Percentiles rank a stretch among this genome's conserved stretches.
Conservation (phyloP, 2,329 filamentous ascomycete genomes). For the Helicocarpus griseus region DNA sequence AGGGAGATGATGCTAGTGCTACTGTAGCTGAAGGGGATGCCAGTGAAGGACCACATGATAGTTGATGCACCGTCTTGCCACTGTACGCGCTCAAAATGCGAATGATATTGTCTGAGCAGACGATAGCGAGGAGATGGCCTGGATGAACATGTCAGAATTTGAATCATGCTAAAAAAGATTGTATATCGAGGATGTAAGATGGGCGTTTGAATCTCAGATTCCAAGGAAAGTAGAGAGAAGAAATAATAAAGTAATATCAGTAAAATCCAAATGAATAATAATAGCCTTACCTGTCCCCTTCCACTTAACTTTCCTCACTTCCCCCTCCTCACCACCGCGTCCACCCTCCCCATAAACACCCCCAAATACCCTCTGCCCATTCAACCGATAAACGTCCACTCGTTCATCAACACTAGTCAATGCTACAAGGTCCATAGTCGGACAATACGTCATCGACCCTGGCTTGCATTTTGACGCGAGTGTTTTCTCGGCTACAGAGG, state of each 20-base stretch:
- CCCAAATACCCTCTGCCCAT: slow-evolving; percentile 60
- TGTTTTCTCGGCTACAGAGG: slow-evolving; percentile 31
- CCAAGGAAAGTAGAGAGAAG: not conserved
- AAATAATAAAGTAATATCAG: not conserved
- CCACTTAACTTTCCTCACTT: slow-evolving; percentile 47
- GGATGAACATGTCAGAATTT: slow-evolving; percentile 4
- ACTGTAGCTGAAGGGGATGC: slow-evolving; percentile 41
- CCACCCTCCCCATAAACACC: slow-evolving; percentile 28
- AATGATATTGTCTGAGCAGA: slow-evolving; percentile 71
- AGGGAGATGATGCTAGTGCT: slow-evolving; percentile 38
- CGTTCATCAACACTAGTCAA: slow-evolving; percentile 58
- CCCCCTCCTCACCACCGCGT: slow-evolving; percentile 18
- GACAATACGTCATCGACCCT: slow-evolving; percentile 60
- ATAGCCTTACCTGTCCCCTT: slow-evolving; percentile 53
- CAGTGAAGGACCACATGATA: slow-evolving; percentile 31
- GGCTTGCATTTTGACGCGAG: slow-evolving; percentile 34
- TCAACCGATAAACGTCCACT: slow-evolving; percentile 67
- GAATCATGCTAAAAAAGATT: too few species aligned
- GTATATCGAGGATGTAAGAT: too few species aligned
- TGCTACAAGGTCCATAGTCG: slow-evolving; percentile 73
- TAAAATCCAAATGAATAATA: slow-evolving; percentile 4
- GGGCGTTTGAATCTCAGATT: too few species aligned
- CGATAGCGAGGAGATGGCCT: slow-evolving; percentile 64
- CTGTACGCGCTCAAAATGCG: slow-evolving; percentile 70
- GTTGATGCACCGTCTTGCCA: slow-evolving; percentile 69